Evolutionary conservation across 2,329 filamentous ascomycete genomes (phyloP), one percentile per base, ranked within the genome.

Genomic region (Talaromyces rugulosus): DNA sequence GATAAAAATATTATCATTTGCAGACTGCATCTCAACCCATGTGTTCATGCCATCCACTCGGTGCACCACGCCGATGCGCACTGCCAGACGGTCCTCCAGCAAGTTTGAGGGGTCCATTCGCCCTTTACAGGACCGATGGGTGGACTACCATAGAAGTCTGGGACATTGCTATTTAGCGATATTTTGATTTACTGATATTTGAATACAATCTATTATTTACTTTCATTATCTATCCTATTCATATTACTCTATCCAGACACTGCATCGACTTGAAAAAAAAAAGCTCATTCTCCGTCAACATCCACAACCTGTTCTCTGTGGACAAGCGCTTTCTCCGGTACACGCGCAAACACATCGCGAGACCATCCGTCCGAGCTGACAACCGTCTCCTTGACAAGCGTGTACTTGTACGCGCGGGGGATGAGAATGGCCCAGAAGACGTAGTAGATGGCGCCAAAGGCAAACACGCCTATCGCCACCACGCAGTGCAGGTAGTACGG

Each of bases 361-460:
- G 86, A 85, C 87, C 87, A 89, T 1, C 87, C 86, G 70, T 89
- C 86, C 50, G 84, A 79, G 63, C 86, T 83, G 7, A 88, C 72
- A 1, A 80, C 71, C 0, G 76, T 79, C 72, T 87, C 82, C 61
- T 82, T 80, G 2, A 85, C 78, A 9, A 89, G 77, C 66, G 84
- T 78, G 67, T 89, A 79, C 16, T 68, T 65, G 14, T 75, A 74
- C 30, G 73, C 56, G 57, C 76, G 75, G 0, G 82, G 82, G 63
- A 83, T 62, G 6, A 83, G 56, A 8, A 81, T 70, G 1, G 81
- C 80, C 82, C 82, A 84, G 6, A 82, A 64, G 5, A 83, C 55
- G 74, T 81, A 84, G 67, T 84, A 84, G 0, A 83, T 66, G 5
- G 79, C 82, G 9, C 81, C 82, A 8, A 77, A 73, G 3, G 71